phyloP scores from a whole-genome alignment of 2,329 filamentous ascomycete species.

The Cytospora mali region DNA sequence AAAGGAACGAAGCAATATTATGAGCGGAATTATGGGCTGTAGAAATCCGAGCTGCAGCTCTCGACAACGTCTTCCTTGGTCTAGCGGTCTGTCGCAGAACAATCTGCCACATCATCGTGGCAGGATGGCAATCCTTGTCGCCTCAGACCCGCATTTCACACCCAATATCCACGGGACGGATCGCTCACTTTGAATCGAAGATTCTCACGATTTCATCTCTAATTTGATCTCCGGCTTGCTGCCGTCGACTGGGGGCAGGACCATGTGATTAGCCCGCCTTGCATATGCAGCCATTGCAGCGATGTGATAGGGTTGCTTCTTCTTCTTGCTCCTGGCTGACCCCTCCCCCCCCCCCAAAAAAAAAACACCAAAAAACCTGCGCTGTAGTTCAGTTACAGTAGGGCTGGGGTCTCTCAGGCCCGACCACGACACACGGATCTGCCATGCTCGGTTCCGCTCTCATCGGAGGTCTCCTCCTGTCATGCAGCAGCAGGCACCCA shows the following conservation, averaged over 20 bases:
- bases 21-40: not conserved
- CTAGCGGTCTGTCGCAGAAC: conserved; percentile 15
- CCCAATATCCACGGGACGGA: conserved; percentile 25
- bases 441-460: not conserved
- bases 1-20: not conserved
- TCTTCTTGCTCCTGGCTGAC: not conserved
- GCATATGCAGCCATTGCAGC: conserved; percentile 19
- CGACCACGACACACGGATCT: not conserved
- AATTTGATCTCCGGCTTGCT: conserved; percentile 11
- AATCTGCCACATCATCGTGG: conserved; percentile 18
- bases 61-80: conserved; percentile 6
- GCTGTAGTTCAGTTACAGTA: conserved; percentile 4
- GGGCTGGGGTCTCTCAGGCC: conserved; percentile 1
- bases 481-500: not conserved
- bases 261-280: conserved; percentile 17
- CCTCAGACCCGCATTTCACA: conserved; percentile 20
- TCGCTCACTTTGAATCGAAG: conserved; percentile 24
- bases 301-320: conserved; percentile 6
- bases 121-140: conserved; percentile 8
- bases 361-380: not conserved
- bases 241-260: conserved; percentile 6
- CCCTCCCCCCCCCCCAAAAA: too few relatives aligned
- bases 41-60: not conserved
- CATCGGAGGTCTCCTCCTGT: not conserved
- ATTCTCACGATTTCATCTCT: conserved; percentile 13